These are phyloP conservation scores for Ceratocystis diversiconidia DNA, from an alignment of 2,329 filamentous ascomycete genomes.

Conservation along the genomic window DNA sequence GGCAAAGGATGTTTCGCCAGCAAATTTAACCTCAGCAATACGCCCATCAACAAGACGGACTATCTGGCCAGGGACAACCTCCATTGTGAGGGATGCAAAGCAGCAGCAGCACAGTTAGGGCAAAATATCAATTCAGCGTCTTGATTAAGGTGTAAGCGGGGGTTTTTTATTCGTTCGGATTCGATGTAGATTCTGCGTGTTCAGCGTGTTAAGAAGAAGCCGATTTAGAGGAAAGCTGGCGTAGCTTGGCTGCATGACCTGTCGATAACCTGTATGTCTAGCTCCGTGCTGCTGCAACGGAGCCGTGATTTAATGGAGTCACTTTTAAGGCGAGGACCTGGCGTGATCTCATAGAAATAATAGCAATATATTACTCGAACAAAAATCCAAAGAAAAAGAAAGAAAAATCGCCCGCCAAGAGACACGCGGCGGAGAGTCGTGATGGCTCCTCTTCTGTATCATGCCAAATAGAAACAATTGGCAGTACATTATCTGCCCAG, in stretches of 20 bases:
- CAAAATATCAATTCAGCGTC: neutral
- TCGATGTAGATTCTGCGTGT: no score
- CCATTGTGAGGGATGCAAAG: conserved; percentile 6
- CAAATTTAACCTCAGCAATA: conserved; percentile 63
- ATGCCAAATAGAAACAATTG: neutral
- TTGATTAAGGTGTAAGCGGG: no score
- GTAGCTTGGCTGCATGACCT: neutral
- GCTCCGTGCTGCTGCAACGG: neutral
- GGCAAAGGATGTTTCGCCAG: conserved; percentile 67
- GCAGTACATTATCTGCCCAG: neutral
- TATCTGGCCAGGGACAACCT: conserved; percentile 44
- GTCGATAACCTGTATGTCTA: neutral
- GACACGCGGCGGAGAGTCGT: neutral
- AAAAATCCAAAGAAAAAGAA: neutral
- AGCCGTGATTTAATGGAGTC: no score
- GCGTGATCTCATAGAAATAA: neutral
- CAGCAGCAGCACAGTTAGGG: no score
- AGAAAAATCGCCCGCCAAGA: neutral
- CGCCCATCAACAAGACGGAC: conserved; percentile 64
- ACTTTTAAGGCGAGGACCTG: neutral
- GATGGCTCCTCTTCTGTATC: neutral
- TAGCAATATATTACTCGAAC: neutral
- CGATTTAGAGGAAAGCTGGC: neutral
- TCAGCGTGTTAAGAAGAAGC: neutral
- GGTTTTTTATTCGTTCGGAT: no score